phyloP scores from a whole-genome alignment of 495 filamentous ascomycete species.

The Pyrenula aspistea region DNA sequence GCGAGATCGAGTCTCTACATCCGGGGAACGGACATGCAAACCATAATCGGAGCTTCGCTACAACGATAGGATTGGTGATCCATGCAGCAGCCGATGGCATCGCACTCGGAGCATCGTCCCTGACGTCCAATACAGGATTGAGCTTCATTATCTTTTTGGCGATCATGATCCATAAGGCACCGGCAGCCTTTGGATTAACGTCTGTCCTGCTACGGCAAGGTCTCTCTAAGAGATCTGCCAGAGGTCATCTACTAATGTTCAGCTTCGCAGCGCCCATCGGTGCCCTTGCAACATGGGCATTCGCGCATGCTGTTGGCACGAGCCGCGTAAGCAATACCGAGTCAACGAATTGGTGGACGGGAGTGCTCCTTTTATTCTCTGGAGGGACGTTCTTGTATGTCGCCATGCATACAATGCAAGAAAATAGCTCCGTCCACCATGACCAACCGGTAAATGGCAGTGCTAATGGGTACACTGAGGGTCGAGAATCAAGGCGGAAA shows the following conservation, averaged over 20 bases:
- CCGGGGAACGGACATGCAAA: constrained; percentile 11
- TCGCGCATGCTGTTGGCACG: constrained; percentile 58
- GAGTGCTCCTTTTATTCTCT: constrained; percentile 81
- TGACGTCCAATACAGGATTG: constrained; percentile 52
- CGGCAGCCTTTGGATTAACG: constrained; percentile 89
- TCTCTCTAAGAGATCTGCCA: constrained; percentile 69
- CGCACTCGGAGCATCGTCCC: constrained; percentile 77
- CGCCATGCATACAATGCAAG: constrained; percentile 97
- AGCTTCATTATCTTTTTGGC: constrained; percentile 87
- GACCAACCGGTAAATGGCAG: constrained; percentile 35
- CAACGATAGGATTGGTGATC: constrained; percentile 88
- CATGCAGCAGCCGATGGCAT: constrained; percentile 96
- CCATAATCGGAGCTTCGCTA: constrained; percentile 42
- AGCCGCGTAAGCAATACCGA: constrained; percentile 28
- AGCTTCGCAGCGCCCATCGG: constrained; percentile 83
- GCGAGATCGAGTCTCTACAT: constrained; percentile 9
- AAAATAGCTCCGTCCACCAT: constrained; percentile 41
- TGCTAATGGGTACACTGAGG: constrained; percentile 57
- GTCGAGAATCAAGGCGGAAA: constrained; percentile 23
- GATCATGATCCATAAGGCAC: constrained; percentile 95
- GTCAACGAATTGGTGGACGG: constrained; percentile 73
- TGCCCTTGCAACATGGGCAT: constrained; percentile 68
- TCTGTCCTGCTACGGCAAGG: constrained; percentile 82
- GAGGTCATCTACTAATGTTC: constrained; percentile 80
- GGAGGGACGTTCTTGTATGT: constrained; percentile 97